Evolutionary conservation across 2,329 filamentous ascomycete species (phyloP), one percentile per base, ranked within the genome.

Genomic region (Ophioceras dolichostomum): DNA sequence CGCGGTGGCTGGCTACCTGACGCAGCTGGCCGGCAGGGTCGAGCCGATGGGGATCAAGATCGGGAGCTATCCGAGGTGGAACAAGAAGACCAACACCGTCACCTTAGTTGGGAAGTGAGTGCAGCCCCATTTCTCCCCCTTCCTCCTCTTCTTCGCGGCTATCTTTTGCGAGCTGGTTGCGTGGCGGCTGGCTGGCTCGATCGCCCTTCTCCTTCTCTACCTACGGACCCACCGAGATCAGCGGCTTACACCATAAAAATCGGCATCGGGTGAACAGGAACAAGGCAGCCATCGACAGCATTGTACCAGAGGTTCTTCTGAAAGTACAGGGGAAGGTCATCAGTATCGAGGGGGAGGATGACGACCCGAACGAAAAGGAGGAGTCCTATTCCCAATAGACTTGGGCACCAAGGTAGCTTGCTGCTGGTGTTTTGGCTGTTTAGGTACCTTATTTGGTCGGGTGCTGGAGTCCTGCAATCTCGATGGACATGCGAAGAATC

Each of bases 41-140:
- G 80, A 77, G 54, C 64, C 76, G 1, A 76, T 73, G 50, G 87
- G 86, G 3, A 72, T 96, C 50, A 96, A 96, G 62, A 86, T 96
- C 13, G 91, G 91, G 33, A 94, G 85, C 58, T 96, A 98, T 59
- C 91, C 91, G 26, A 69, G 86, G 39, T 95, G 88, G 87, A 85
- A 83, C 5, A 89, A 85, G 67, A 76, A 76, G 50, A 70, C 70
- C 44, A 96, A 96, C 58, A 91, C 87, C 0, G 86, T 96, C 34
- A 95, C 89, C 10, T 65, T 98, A 37, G 88, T 95, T 16, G 75
- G 76, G 47, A 65, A 60, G 67, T 73, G 51, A 48, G 60, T 53
- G 17, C 32, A 22, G 22, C 22, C 1, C 19, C 20, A 16, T 3
- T 26, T 13, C 20, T 10, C 14, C 29, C 13, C 19, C 13, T 14